Base-by-base conservation (phyloP, 2,329 filamentous ascomycete genomes). In the Pseudocercospora fuligena region DNA sequence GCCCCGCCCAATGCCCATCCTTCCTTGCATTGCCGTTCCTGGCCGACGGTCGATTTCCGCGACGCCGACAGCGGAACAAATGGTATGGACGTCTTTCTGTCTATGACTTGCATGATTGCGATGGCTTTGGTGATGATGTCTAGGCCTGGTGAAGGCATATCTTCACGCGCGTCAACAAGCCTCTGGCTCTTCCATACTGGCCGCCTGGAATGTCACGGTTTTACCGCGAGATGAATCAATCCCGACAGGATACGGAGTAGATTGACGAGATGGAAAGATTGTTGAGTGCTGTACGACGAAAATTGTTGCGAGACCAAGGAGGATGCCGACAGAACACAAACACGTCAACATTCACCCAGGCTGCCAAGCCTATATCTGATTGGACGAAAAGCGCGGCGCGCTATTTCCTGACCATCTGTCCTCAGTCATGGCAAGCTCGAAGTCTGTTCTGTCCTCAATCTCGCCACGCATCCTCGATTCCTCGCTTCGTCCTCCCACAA, bases 1-100 rank as follows among this genome's bases (percentile, higher is more conserved):
- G 56, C 56, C 56, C 56, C 56, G 56, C 56, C 56, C 53, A 56
- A 56, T 56, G 47, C 47, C 51, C 51, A n/a, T 19, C 51, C 16
- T 31, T 27, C 56, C 31, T 25, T 21, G 31, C 31, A 21, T 25
- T 43, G n/a, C 56, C 56, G 31, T 43, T 11, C 29, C 7, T 25
- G 27, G 56, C 56, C 31, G 31, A 19, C 56, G 53, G 53, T 29
- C n/a, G 25, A 33, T 19, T 56, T 56, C 25, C 29, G 53, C 47
- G 47, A 51, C 9, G 14, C 27, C 27, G 53, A 56, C 23, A 19
- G 25, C 53, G 53, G 29, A 31, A 29, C 47, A 27, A 25, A 21
- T n/a, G 46, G 19, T 19, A 36, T 36, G 11, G n/a, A 2, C n/a
- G n/a, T 8, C 46, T 19, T 51, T 49, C 46, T 49, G 46, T 23